Conservation (phyloP, 1,284 basidiomycete species). For the Afroboletus lepidellus region DNA sequence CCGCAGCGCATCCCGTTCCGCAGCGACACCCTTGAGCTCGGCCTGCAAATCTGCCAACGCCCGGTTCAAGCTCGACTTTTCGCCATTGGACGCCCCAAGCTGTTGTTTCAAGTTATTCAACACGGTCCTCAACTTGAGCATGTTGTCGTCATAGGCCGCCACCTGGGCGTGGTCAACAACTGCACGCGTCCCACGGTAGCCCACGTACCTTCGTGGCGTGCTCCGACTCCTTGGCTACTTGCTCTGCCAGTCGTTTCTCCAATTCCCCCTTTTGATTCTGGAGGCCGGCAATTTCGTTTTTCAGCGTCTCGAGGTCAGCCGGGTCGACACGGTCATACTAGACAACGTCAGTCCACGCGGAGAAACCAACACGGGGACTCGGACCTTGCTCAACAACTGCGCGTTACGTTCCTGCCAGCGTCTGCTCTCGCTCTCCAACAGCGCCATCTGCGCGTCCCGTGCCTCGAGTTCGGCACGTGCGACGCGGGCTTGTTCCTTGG, state of each 20-base stretch:
- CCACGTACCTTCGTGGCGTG: slow-evolving; percentile 37
- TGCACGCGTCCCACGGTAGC: not conserved
- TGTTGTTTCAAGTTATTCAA: slow-evolving; percentile 34
- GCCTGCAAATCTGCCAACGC: slow-evolving; percentile 34
- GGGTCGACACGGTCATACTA: slow-evolving; percentile 89
- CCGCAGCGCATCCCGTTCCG: slow-evolving; percentile 36
- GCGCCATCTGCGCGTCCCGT: slow-evolving; percentile 63
- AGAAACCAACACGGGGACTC: not conserved
- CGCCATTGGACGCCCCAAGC: slow-evolving; percentile 33
- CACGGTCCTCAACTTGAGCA: slow-evolving; percentile 30
- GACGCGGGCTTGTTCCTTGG: slow-evolving; percentile 67
- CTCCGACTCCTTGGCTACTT: slow-evolving; percentile 40
- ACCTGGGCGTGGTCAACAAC: no score
- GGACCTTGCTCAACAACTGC: slow-evolving; percentile 77
- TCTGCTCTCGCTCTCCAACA: slow-evolving; percentile 76
- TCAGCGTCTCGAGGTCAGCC: slow-evolving; percentile 80
- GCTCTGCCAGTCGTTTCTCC: slow-evolving; percentile 39
- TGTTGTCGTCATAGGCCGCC: slow-evolving; percentile 36
- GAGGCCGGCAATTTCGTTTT: slow-evolving; percentile 65
- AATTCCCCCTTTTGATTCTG: slow-evolving; percentile 43
- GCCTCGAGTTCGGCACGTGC: slow-evolving; percentile 76
- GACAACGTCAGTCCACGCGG: no score
- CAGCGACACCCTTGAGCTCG: slow-evolving; percentile 33
- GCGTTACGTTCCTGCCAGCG: slow-evolving; percentile 85
- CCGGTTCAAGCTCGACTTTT: slow-evolving; percentile 40